Conservation (phyloP, 306 rosid species). For the Dicorynia guianensis region DNA sequence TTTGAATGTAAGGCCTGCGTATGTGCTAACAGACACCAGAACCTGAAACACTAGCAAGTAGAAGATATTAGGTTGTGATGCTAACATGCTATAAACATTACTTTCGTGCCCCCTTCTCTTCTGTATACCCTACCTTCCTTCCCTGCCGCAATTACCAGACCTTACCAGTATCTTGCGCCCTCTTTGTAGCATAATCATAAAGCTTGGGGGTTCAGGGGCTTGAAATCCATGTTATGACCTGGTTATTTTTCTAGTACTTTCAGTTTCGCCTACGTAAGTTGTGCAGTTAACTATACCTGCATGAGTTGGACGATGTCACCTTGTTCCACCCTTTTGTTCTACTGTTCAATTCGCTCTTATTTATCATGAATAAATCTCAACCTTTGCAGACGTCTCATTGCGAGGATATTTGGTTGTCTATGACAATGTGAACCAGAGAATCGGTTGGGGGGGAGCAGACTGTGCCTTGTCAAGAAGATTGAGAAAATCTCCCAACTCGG, state of each 20-base stretch:
- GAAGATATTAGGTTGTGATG: background rate
- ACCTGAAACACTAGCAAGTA: background rate
- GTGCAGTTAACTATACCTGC: background rate
- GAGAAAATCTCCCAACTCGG: constrained; percentile 45
- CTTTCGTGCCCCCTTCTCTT: background rate
- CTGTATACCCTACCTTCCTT: background rate
- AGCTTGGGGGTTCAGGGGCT: background rate
- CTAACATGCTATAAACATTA: background rate
- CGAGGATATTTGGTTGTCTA: constrained; percentile 75
- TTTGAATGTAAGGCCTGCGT: background rate
- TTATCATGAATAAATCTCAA: constrained; percentile 5
- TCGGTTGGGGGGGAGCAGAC: constrained; percentile 69
- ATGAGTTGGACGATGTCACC: background rate
- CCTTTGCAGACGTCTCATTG: constrained; percentile 69
- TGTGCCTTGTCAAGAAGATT: constrained; percentile 60
- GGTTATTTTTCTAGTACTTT: background rate
- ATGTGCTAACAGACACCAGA: background rate
- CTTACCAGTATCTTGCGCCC: background rate
- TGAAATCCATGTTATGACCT: no score
- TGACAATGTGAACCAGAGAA: constrained; percentile 74
- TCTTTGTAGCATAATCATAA: constrained; percentile 4
- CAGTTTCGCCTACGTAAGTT: background rate
- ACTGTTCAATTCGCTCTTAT: background rate
- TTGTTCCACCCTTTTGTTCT: background rate
- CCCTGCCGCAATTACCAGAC: background rate